These are phyloP conservation scores for Bolboschoenus planiculmis DNA, from an alignment of 176 grass and related monocot species.

Conservation along the genomic window DNA sequence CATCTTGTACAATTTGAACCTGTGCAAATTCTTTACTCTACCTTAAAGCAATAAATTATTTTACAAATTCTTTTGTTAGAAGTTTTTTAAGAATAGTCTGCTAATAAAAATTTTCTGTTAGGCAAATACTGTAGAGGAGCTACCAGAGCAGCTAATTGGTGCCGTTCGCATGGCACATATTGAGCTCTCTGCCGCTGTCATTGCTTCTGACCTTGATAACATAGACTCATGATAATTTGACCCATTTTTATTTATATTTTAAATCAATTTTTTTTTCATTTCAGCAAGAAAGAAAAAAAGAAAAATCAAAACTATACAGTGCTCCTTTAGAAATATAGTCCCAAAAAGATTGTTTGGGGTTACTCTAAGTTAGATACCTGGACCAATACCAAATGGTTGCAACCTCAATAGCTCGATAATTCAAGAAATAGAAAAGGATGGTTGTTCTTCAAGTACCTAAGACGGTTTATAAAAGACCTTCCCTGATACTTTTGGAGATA, in stretches of 20 bases:
- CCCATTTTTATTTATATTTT: neutral
- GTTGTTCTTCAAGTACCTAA: neutral
- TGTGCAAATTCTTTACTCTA: neutral
- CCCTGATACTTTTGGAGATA: neutral
- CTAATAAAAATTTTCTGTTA: constrained; percentile 20
- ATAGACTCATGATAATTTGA: constrained; percentile 26
- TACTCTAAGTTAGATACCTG: neutral
- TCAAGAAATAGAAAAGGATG: neutral
- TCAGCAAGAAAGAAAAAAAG: neutral
- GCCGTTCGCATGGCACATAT: constrained; percentile 65
- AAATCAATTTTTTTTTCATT: neutral
- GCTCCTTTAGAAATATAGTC: neutral
- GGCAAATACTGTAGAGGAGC: constrained; percentile 77
- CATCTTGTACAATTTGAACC: neutral
- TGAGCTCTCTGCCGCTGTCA: constrained; percentile 54
- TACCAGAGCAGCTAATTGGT: constrained; percentile 78
- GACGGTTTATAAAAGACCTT: neutral
- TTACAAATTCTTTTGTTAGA: neutral
- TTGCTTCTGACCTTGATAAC: constrained; percentile 33
- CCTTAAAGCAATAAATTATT: neutral
- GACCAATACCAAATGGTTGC: neutral
- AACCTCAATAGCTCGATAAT: neutral
- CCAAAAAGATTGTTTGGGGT: neutral
- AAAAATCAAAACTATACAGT: neutral
- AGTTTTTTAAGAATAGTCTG: neutral